Percentiles rank a stretch among this genome's conserved stretches.
phyloP scores from a whole-genome alignment of 306 rosid species.

The Ceratonia siliqua region DNA sequence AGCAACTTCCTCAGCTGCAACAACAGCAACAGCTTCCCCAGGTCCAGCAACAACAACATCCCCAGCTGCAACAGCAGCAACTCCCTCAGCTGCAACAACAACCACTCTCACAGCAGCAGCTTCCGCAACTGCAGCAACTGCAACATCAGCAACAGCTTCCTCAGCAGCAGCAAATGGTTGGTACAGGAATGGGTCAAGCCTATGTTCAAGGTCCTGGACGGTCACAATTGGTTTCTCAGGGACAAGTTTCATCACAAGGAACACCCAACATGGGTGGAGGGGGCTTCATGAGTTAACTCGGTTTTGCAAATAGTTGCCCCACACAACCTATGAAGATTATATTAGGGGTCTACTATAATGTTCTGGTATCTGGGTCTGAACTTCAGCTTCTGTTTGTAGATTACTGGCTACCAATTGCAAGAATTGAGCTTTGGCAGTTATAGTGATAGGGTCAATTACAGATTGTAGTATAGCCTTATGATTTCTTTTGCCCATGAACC shows the following conservation, averaged over 20 bases:
- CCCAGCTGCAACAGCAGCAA: constrained; percentile 56
- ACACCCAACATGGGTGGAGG: constrained; percentile 71
- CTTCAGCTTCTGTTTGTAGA: not conserved
- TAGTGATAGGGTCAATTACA: not conserved
- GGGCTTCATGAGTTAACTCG: constrained; percentile 67
- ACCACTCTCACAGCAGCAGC: constrained; percentile 53
- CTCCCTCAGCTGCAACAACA: constrained; percentile 46
- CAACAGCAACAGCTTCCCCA: constrained; percentile 40
- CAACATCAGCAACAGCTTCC: constrained; percentile 63
- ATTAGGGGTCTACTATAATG: constrained; percentile 19
- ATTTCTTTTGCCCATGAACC: constrained; percentile 13
- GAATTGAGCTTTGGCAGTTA: not conserved
- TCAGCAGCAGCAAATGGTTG: constrained; percentile 84
- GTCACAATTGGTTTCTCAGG: constrained; percentile 79
- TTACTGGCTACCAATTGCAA: not conserved
- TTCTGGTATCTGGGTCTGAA: not conserved
- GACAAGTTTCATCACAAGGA: constrained; percentile 81
- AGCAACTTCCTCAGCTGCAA: constrained; percentile 42
- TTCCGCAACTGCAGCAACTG: constrained; percentile 58
- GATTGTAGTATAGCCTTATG: not conserved
- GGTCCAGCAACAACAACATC: constrained; percentile 38
- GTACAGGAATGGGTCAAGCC: constrained; percentile 71
- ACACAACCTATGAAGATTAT: not conserved
- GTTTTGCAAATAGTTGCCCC: not conserved
- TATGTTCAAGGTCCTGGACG: constrained; percentile 86